Evolutionary conservation across 306 rosid genomes (phyloP).

Genomic region (Hippophae tibetana): DNA sequence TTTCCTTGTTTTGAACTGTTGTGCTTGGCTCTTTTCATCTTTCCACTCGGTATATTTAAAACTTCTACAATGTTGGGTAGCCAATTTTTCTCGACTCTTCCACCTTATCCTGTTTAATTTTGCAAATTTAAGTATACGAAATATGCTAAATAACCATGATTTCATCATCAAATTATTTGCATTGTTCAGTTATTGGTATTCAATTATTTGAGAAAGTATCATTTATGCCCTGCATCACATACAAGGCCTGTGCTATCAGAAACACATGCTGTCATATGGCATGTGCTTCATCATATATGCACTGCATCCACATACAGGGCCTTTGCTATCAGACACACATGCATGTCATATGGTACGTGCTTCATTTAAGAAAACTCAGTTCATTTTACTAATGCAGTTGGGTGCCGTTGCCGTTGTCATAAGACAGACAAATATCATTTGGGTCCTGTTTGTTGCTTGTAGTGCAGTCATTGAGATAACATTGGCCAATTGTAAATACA

Average conservation of each 20-base stretch:
- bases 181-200: no score
- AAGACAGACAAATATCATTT: constrained; percentile 82
- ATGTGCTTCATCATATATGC: not conserved
- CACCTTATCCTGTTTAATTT: no score
- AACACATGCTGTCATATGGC: not conserved
- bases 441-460: constrained; percentile 85
- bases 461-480: constrained; percentile 51
- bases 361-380: constrained; percentile 4
- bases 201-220: no score
- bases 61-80: not conserved
- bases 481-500: constrained; percentile 22
- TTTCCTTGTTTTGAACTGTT: not conserved
- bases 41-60: not conserved
- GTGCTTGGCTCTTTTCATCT: not conserved
- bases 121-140: no score
- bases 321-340: not conserved
- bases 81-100: not conserved
- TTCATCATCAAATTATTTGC: no score
- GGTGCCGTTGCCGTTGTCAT: constrained; percentile 69
- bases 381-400: constrained; percentile 35
- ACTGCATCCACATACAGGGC: no score
- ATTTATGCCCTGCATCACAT: no score
- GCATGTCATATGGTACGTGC: not conserved
- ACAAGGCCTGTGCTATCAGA: not conserved
- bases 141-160: no score